phyloP scores from a whole-genome alignment of 306 rosid genomes.

The Chamaecrista fasciculata region DNA sequence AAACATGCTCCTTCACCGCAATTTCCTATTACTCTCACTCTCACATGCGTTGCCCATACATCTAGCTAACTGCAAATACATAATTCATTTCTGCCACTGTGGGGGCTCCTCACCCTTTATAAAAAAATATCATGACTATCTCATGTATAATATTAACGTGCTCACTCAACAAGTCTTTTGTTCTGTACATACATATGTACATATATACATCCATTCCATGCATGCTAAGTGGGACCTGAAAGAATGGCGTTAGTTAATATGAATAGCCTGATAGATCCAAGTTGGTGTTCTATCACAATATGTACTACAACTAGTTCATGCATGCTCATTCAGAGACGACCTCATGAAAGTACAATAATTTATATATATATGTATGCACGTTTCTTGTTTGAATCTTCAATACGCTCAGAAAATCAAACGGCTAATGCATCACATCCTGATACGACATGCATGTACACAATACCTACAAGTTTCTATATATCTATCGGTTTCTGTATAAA shows the following conservation, averaged over 20 bases:
- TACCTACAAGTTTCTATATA: slow-evolving; percentile 13
- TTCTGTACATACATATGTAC: background rate
- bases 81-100: slow-evolving; percentile 21
- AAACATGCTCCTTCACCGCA: slow-evolving; percentile 37
- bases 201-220: background rate
- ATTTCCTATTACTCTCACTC: slow-evolving; percentile 7
- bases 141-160: slow-evolving; percentile 26
- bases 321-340: background rate
- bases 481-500: slow-evolving; percentile 25
- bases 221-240: background rate
- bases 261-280: background rate
- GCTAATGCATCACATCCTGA: background rate
- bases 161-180: background rate
- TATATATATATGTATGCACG: too few relatives aligned
- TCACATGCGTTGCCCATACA: slow-evolving; percentile 53
- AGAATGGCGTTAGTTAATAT: background rate
- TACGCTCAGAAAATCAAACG: background rate
- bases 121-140: slow-evolving; percentile 9
- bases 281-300: background rate
- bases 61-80: slow-evolving; percentile 31
- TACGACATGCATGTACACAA: background rate
- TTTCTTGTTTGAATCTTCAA: background rate
- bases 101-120: slow-evolving; percentile 22
- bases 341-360: background rate
- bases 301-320: background rate